These are phyloP conservation scores for Perkinsus olseni DNA, from an alignment of 169 alveolate genomes.

Conservation along the genomic window DNA sequence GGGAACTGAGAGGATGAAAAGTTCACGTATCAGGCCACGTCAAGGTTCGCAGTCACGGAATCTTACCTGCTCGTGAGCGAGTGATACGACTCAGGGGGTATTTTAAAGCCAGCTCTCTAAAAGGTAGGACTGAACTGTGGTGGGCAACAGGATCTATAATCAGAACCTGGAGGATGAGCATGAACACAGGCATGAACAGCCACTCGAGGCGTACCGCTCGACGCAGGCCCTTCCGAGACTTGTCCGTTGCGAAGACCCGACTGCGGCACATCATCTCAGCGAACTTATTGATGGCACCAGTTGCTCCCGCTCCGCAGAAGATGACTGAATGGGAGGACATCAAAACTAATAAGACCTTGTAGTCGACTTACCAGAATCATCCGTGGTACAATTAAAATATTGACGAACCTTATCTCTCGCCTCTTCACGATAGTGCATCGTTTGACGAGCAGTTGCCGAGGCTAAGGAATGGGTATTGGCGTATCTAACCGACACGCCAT, in stretches of 20 bases:
- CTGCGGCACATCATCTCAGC: conserved; percentile 11
- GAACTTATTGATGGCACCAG: conserved; percentile 23
- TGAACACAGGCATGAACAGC: not conserved
- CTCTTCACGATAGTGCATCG: conserved; percentile 19
- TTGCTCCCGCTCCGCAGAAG: conserved; percentile 40
- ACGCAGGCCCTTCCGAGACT: not conserved
- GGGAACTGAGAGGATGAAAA: not conserved
- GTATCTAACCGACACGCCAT: conserved; percentile 20
- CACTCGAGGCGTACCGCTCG: not conserved
- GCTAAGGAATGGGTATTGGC: conserved; percentile 42
- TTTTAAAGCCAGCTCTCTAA: conserved; percentile 17
- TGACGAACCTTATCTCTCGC: not conserved
- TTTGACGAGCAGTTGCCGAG: conserved; percentile 37
- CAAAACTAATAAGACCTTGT: not conserved
- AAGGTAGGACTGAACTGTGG: conserved; percentile 35
- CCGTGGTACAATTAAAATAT: not conserved
- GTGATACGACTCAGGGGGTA: not conserved
- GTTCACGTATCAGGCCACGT: not conserved
- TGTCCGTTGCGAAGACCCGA: not conserved
- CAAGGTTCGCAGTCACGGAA: not conserved
- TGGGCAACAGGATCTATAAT: conserved; percentile 36
- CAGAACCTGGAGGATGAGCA: not conserved
- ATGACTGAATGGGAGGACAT: conserved; percentile 14
- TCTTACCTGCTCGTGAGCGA: not conserved
- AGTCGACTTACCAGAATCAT: not conserved